These are phyloP conservation scores for Leccinum barrowsii DNA, from an alignment of 768 basidiomycete genomes.

Conservation along the genomic window DNA sequence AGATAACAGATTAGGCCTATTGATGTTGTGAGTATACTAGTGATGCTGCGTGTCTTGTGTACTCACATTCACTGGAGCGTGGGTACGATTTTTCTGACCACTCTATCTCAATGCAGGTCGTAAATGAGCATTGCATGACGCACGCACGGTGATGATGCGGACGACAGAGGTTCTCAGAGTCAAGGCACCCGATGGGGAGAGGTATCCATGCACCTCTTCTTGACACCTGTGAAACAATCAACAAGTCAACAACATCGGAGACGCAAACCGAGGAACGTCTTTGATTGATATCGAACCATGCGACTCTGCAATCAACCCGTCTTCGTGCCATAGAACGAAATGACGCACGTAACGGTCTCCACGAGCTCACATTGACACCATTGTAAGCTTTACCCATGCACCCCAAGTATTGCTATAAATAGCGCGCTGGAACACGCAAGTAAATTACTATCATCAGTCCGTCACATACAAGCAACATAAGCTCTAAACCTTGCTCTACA, in stretches of 20 bases:
- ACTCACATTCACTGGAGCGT: neutral
- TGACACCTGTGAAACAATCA: neutral
- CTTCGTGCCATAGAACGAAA: neutral
- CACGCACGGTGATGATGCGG: neutral
- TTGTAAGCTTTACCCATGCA: neutral
- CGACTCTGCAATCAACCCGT: neutral
- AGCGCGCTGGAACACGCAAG: neutral
- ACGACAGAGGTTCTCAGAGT: neutral
- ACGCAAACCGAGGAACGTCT: neutral
- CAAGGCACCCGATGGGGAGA: neutral
- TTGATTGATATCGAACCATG: neutral
- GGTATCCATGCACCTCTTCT: neutral
- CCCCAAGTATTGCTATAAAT: neutral
- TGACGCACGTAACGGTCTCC: neutral
- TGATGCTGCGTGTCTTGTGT: neutral
- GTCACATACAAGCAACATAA: neutral
- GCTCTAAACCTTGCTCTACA: conserved; percentile 10
- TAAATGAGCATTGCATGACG: neutral
- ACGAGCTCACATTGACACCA: neutral
- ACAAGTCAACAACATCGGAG: neutral
- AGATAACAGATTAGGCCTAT: neutral
- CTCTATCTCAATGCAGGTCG: neutral
- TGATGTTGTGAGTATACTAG: too few species aligned
- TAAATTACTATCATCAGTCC: conserved; percentile 7
- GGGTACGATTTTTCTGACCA: neutral